phyloP scores from a whole-genome alignment of 768 basidiomycete species.

The Tubosaeta sp. region DNA sequence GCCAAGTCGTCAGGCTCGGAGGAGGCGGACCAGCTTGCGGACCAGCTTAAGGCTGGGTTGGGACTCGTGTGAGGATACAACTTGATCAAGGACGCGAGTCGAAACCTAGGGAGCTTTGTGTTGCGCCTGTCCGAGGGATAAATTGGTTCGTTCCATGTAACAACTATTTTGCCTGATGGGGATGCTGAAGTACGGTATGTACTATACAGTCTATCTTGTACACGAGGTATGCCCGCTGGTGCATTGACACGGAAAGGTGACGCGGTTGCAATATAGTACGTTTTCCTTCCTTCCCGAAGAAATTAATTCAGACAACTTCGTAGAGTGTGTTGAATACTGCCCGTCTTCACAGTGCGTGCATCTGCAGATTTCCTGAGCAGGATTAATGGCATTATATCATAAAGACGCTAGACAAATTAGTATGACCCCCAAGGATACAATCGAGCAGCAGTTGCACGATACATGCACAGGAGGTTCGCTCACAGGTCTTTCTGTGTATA shows the following conservation, averaged over 20 bases:
- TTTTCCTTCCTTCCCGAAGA: background rate
- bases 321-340: constrained; percentile 3
- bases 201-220: too few species aligned
- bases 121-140: too few species aligned
- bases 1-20: constrained; percentile 2
- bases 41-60: constrained; percentile 60
- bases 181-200: too few species aligned
- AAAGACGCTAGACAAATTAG: constrained; percentile 6
- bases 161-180: too few species aligned
- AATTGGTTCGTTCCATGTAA: too few species aligned
- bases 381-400: constrained; percentile 2
- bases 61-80: constrained; percentile 42
- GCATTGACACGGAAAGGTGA: too few species aligned
- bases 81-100: too few species aligned
- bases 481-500: background rate
- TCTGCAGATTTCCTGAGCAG: background rate
- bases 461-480: background rate
- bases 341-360: background rate
- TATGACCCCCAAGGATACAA: too few species aligned
- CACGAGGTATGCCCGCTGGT: too few species aligned
- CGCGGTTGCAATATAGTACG: background rate
- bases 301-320: background rate
- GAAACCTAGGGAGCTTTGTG: too few species aligned
- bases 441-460: background rate
- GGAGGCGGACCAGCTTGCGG: constrained; percentile 46